phyloP scores from a whole-genome alignment of 441 rosid genomes.

The Jatropha podagrica region DNA sequence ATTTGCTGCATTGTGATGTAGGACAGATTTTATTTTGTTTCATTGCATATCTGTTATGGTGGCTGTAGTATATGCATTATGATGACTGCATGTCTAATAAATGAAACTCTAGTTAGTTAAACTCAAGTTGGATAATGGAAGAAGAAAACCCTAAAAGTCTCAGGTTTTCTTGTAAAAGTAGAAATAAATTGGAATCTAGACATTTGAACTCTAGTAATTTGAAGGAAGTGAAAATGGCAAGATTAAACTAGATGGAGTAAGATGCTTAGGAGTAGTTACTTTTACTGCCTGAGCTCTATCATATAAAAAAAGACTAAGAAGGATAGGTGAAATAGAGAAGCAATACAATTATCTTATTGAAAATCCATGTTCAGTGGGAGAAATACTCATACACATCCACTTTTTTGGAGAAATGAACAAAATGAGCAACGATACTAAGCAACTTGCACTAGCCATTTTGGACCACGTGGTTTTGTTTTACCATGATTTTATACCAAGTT shows the following conservation, averaged over 20 bases:
- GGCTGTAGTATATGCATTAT: neutral
- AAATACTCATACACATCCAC: neutral
- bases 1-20: neutral
- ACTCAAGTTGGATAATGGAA: neutral
- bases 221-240: neutral
- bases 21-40: neutral
- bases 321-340: too few species aligned
- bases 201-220: neutral
- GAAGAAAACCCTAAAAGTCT: neutral
- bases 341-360: neutral
- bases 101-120: neutral
- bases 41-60: neutral
- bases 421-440: neutral
- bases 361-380: neutral
- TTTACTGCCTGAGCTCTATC: too few species aligned
- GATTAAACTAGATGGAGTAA: too few species aligned
- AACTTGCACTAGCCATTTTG: neutral
- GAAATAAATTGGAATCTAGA: neutral
- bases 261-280: too few species aligned
- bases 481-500: neutral
- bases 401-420: neutral
- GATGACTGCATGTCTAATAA: neutral
- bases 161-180: neutral
- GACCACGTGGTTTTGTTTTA: neutral
- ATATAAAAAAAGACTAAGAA: too few species aligned